These are phyloP conservation scores for Eleusine indica DNA, from an alignment of 176 grass and related monocot species.

Conservation along the genomic window DNA sequence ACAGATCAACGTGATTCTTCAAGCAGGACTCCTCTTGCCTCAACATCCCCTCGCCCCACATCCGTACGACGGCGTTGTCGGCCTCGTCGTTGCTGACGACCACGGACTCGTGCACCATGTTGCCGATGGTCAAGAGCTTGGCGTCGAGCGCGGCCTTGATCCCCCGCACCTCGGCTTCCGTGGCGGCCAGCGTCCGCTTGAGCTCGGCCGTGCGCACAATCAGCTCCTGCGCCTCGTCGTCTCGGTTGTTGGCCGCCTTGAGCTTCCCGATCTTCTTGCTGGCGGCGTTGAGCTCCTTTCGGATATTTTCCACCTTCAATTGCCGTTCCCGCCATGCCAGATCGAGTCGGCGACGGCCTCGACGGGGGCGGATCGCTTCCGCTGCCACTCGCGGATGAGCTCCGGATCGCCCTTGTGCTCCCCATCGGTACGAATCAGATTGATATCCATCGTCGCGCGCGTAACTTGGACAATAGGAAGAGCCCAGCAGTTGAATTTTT, in stretches of 20 bases:
- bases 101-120: constrained; percentile 79
- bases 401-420: too few relatives aligned
- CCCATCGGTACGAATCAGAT: too few relatives aligned
- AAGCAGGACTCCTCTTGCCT: constrained; percentile 52
- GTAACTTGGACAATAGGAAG: too few relatives aligned
- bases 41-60: constrained; percentile 65
- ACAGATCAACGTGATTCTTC: constrained; percentile 89
- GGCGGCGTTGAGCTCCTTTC: too few relatives aligned
- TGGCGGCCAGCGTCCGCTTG: constrained; percentile 60
- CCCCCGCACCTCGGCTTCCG: constrained; percentile 81
- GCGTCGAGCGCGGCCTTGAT: constrained; percentile 66
- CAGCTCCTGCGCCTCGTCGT: constrained; percentile 61
- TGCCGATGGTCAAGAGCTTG: constrained; percentile 72
- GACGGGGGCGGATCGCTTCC: too few relatives aligned
- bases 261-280: too few relatives aligned
- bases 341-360: too few relatives aligned
- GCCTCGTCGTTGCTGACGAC: constrained; percentile 77
- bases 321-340: too few relatives aligned
- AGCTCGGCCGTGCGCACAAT: constrained; percentile 79
- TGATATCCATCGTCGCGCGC: too few relatives aligned
- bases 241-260: constrained; percentile 36
- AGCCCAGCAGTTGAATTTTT: too few relatives aligned
- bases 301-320: too few relatives aligned
- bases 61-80: constrained; percentile 67
- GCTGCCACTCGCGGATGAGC: too few relatives aligned